phyloP scores from a whole-genome alignment of 352 stramenopile genomes.

The Blastocystis sp. region DNA sequence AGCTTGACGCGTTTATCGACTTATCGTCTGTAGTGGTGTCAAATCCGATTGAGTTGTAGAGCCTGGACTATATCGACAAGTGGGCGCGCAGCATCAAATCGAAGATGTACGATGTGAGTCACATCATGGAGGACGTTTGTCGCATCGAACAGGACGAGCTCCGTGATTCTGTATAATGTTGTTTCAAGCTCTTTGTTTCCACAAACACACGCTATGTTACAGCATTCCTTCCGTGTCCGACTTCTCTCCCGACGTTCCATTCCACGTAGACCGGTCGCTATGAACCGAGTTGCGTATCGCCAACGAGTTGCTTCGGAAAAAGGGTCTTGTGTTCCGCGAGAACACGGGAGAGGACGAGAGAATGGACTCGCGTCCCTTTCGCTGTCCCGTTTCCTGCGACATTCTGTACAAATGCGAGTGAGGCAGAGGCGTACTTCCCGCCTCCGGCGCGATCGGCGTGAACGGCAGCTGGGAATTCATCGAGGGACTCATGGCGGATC shows the following conservation, averaged over 20 bases:
- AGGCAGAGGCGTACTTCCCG: neutral
- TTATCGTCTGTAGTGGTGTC: neutral
- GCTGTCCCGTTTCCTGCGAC: neutral
- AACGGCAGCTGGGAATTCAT: neutral
- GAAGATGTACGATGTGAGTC: slow-evolving; percentile 53
- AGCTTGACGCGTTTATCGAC: neutral
- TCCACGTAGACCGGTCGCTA: slow-evolving; percentile 9
- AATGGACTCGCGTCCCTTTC: neutral
- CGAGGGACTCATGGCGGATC: neutral
- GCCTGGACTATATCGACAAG: slow-evolving; percentile 45
- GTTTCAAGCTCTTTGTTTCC: slow-evolving; percentile 34
- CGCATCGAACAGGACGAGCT: slow-evolving; percentile 47
- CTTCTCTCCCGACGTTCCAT: neutral
- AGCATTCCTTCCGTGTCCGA: neutral
- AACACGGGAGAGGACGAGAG: neutral
- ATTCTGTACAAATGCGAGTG: neutral
- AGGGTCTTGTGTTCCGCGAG: neutral
- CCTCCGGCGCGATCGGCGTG: neutral
- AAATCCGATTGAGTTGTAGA: neutral
- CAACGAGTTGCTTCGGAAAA: neutral
- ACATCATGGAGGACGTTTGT: slow-evolving; percentile 42
- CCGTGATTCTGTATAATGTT: neutral
- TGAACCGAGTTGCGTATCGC: neutral
- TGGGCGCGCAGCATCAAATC: slow-evolving; percentile 36
- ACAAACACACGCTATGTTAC: slow-evolving; percentile 6